A percentile compares a stretch with the other conserved stretches of the same genome.
Conservation (phyloP, 257 asterid species). For the Craterostigma plantagineum region DNA sequence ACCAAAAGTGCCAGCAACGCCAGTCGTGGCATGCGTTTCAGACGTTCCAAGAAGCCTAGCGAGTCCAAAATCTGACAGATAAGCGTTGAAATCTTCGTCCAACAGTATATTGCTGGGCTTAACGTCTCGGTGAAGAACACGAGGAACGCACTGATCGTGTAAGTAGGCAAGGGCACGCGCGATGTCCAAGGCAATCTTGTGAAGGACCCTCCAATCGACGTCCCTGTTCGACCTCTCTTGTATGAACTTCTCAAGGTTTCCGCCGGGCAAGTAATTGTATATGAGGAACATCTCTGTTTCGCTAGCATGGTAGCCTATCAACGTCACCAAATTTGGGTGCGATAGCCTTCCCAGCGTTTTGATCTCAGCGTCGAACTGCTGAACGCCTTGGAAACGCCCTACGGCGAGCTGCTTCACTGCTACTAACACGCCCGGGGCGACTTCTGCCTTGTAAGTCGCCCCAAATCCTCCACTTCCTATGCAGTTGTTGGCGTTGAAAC, state of each 20-base stretch:
- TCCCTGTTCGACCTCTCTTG: constrained; percentile 12
- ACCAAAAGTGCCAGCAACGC: constrained; percentile 87
- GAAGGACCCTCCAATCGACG: constrained; percentile 14
- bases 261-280: constrained; percentile 27
- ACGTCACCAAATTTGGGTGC: constrained; percentile 24
- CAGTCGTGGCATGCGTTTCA: constrained; percentile 83
- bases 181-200: constrained; percentile 60
- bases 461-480: constrained; percentile 39
- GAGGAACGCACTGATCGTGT: constrained; percentile 88
- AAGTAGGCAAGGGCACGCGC: constrained; percentile 82
- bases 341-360: constrained; percentile 15
- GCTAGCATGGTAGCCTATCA: constrained; percentile 19
- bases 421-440: constrained; percentile 12
- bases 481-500: constrained; percentile 20
- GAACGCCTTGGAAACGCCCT: constrained; percentile 23
- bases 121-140: constrained; percentile 89
- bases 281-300: constrained; percentile 23
- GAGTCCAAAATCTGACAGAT: constrained; percentile 75
- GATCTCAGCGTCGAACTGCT: constrained; percentile 26
- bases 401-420: constrained; percentile 27
- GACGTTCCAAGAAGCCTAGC: constrained; percentile 76
- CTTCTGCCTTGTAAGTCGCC: constrained; percentile 19
- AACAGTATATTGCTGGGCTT: constrained; percentile 79
- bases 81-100: constrained; percentile 66
- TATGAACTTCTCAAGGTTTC: constrained; percentile 25